Percentiles rank a stretch among this genome's conserved stretches.
Evolutionary conservation across 805 yeast genomes (phyloP).

Genomic region (Suhomyces kilbournensis): DNA sequence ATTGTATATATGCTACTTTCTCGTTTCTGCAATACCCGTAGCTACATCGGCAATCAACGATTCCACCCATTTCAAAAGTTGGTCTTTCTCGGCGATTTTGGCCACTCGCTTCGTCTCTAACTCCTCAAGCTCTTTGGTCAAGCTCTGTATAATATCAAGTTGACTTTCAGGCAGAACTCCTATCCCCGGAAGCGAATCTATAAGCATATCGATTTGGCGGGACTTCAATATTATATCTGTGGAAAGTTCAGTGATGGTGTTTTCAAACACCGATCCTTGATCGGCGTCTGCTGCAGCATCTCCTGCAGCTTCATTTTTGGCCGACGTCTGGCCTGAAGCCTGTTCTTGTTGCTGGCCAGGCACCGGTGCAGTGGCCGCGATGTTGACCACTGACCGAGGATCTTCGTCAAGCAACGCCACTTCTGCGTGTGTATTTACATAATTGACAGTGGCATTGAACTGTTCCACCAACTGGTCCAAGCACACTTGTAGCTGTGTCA

Average conservation of each 20-base stretch:
- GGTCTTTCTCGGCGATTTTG: conserved; percentile 63
- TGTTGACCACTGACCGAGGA: conserved; percentile 65
- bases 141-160: conserved; percentile 54
- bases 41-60: conserved; percentile 61
- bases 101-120: conserved; percentile 58
- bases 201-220: conserved; percentile 79
- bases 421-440: conserved; percentile 47
- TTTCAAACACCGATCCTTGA: conserved; percentile 15
- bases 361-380: conserved; percentile 54
- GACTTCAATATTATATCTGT: conserved; percentile 82
- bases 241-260: conserved; percentile 71
- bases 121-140: conserved; percentile 59
- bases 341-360: conserved; percentile 31
- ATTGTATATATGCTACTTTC: conserved; percentile 10
- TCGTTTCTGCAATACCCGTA: conserved; percentile 48
- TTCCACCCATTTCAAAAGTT: conserved; percentile 59
- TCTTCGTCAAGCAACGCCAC: conserved; percentile 50
- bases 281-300: conserved; percentile 1
- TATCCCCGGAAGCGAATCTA: conserved; percentile 89
- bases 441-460: conserved; percentile 73
- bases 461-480: conserved; percentile 80
- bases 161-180: conserved; percentile 81
- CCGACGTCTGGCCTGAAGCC: conserved; percentile 5
- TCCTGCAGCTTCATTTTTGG: not conserved
- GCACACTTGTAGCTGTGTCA: conserved; percentile 87